Evolutionary conservation across 202 grass and related monocot species (phyloP), one percentile per base, ranked within the genome.

Genomic region (Saccharum hybrid): DNA sequence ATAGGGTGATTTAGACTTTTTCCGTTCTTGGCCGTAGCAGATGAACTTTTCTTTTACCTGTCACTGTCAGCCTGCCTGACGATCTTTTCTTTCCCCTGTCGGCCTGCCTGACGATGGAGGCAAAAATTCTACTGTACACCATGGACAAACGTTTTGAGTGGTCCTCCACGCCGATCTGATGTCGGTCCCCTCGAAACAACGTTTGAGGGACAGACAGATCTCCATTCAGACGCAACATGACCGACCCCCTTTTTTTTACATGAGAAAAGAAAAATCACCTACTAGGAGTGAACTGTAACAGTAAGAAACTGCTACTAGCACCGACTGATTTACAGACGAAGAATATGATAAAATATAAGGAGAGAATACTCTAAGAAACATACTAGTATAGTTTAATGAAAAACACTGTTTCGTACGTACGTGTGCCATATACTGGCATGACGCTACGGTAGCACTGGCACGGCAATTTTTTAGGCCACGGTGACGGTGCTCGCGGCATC

Each of bases 391-490:
- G 12, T 46, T 46, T 46, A 46, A 48, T 14, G 45, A 5, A 16
- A 13, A 49, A 23, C 40, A 72, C 56, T 74, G 76, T 40, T 52
- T 71, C 21, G 73, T 72, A 65, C 21, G 73, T 72, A 65, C 79
- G 45, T 48, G 37, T 69, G 86, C 14, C 37, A 62, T n/a, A n/a
- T n/a, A 30, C 86, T 88, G 86, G 38, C 75, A 65, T 19, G 16
- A 65, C 71, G 45, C 26, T 61, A 61, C 2, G 18, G 16, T 18
- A 6, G 49, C 49, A 52, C 15, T 54, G 51, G 51, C 51, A 19
- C 52, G 19, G 52, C 52, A n/a, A 56, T 56, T n/a, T 7, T 56
- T 78, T 66, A 36, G 49, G 68, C 30, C 8, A 68, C 6, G 43
- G 43, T 0, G 43, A 46, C 0, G 30, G 5, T 7, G 76, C 14